phyloP scores from a whole-genome alignment of 345 rosid species.

The Litchi chinensis region DNA sequence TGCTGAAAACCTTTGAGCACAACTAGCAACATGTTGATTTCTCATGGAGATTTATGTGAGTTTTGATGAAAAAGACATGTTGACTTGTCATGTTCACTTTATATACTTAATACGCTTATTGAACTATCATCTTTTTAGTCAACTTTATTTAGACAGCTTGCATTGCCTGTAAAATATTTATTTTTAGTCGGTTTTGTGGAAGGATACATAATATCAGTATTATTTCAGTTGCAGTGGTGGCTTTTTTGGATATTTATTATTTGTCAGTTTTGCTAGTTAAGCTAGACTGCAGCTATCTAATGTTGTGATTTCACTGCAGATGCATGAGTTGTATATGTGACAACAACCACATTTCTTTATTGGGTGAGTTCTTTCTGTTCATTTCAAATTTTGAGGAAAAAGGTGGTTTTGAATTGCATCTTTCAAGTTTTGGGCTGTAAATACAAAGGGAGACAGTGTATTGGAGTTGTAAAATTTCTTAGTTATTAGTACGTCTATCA shows the following conservation, averaged over 20 bases:
- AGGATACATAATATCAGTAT: not conserved
- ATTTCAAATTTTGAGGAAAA: conserved; percentile 8
- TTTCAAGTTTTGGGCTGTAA: not conserved
- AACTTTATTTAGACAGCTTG: conserved; percentile 10
- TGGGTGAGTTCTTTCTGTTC: conserved; percentile 10
- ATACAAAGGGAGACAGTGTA: not conserved
- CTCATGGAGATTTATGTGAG: not conserved
- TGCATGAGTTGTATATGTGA: not conserved
- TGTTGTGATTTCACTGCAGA: conserved; percentile 16
- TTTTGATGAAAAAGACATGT: not conserved
- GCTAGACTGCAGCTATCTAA: conserved; percentile 1
- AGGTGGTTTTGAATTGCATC: conserved; percentile 5
- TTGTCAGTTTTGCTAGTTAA: not conserved
- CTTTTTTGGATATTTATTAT: not conserved
- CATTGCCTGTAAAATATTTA: not conserved
- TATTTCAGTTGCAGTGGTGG: not conserved
- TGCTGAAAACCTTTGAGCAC: not conserved
- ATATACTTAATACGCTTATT: not conserved
- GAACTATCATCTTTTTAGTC: not conserved
- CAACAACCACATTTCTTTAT: not conserved
- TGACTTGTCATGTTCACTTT: not conserved
- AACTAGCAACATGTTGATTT: not conserved
- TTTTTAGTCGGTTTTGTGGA: not conserved
- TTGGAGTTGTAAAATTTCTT: conserved; percentile 11
- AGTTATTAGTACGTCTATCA: not conserved